These are phyloP conservation scores for Sporobolus alterniflorus DNA, from an alignment of 202 grass and related monocot species.

Conservation along the genomic window DNA sequence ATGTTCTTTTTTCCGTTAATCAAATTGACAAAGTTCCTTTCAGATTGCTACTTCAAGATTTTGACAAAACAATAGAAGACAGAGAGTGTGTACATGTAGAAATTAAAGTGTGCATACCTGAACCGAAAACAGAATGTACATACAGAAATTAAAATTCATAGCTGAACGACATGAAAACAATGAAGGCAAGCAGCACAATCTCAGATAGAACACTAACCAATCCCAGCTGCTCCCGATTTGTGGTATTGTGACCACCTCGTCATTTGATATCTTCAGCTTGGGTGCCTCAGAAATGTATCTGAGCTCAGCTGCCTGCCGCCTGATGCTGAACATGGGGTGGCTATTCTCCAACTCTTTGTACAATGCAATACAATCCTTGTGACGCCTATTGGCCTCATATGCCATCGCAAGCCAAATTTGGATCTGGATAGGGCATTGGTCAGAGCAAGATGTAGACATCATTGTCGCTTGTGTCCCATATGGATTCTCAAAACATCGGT, in stretches of 20 bases:
- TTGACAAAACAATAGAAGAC: neutral
- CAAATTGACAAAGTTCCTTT: neutral
- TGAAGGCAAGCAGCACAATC: neutral
- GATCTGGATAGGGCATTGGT: conserved; percentile 57
- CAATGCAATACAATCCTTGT: conserved; percentile 92
- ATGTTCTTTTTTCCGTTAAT: neutral
- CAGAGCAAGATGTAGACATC: neutral
- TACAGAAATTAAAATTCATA: conserved; percentile 1
- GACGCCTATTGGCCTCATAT: conserved; percentile 91
- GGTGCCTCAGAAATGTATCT: conserved; percentile 94
- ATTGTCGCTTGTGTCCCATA: neutral
- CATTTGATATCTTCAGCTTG: conserved; percentile 96
- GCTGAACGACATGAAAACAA: neutral
- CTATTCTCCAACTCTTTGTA: conserved; percentile 87
- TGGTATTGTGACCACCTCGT: conserved; percentile 96
- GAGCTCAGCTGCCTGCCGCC: conserved; percentile 91
- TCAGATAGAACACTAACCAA: conserved; percentile 63
- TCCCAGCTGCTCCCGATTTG: conserved; percentile 97
- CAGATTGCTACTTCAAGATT: neutral
- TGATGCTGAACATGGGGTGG: conserved; percentile 88
- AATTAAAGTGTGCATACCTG: neutral
- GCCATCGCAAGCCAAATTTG: conserved; percentile 99
- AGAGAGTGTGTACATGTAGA: neutral
- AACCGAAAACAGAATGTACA: neutral
- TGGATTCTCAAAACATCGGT: neutral